Evolutionary conservation across 2,329 filamentous ascomycete species (phyloP).

Genomic region (Geosmithia putterillii): DNA sequence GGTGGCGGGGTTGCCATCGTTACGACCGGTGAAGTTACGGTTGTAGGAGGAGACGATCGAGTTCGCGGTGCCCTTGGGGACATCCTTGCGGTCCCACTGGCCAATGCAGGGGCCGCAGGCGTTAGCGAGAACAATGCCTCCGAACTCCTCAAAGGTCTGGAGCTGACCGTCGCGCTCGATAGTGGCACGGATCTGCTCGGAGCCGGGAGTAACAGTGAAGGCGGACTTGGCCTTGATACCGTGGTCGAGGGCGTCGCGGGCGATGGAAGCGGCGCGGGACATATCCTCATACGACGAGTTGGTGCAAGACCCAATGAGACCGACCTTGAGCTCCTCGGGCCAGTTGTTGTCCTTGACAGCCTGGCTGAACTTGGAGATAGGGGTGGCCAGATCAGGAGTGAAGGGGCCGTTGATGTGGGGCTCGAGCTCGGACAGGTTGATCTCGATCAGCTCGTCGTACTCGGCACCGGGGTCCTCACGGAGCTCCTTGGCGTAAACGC

Average conservation of each 20-base stretch:
- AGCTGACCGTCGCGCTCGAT: conserved; percentile 86
- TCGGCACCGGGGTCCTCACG: conserved; percentile 79
- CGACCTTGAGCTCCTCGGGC: conserved; percentile 94
- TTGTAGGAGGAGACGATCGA: conserved; percentile 99
- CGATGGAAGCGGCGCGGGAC: conserved; percentile 85
- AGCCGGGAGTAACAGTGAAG: conserved; percentile 93
- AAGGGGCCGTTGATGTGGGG: conserved; percentile 96
- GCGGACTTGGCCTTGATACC: conserved; percentile 87
- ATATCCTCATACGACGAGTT: conserved; percentile 84
- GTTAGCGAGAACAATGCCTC: conserved; percentile 88
- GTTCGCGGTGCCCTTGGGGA: conserved; percentile 92
- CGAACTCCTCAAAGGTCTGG: conserved; percentile 90
- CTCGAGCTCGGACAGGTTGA: conserved; percentile 90
- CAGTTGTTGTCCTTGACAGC: conserved; percentile 90
- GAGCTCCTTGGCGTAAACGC: conserved; percentile 74
- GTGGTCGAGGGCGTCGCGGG: conserved; percentile 79
- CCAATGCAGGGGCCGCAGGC: conserved; percentile 89
- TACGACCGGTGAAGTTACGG: conserved; percentile 98
- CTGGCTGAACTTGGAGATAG: conserved; percentile 94
- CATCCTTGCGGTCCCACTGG: conserved; percentile 89
- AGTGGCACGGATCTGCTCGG: conserved; percentile 91
- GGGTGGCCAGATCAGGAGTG: conserved; percentile 94
- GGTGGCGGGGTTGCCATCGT: conserved; percentile 89
- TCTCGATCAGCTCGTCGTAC: conserved; percentile 93
- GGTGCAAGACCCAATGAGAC: conserved; percentile 95